Conservation (phyloP, 2,329 filamentous ascomycete species). For the Septoria petroselini region DNA sequence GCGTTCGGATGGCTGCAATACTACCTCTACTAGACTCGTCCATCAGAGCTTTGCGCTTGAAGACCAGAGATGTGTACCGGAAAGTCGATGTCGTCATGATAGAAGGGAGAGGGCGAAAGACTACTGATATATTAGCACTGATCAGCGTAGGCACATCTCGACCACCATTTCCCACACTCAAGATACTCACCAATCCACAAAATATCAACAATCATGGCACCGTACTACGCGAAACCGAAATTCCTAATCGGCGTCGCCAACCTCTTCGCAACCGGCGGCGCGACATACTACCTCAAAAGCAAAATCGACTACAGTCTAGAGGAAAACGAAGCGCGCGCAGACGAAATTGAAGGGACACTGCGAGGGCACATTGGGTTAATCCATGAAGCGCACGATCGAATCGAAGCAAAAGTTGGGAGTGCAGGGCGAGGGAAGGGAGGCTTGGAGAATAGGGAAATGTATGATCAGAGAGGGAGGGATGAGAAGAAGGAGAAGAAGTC, state of each 20-base stretch:
- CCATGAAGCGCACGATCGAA: slow-evolving; percentile 45
- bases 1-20: too few relatives aligned
- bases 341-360: slow-evolving; percentile 49
- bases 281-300: slow-evolving; percentile 22
- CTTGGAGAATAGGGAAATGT: slow-evolving; percentile 22
- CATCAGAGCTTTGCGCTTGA: too few relatives aligned
- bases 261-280: slow-evolving; percentile 20
- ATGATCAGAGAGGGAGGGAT: slow-evolving; percentile 24
- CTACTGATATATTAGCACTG: too few relatives aligned
- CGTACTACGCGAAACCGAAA: slow-evolving; percentile 4
- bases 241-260: slow-evolving; percentile 14
- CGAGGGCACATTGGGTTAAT: slow-evolving; percentile 49
- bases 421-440: slow-evolving; percentile 32
- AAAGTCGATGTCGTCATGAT: slow-evolving; percentile 11
- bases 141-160: too few relatives aligned
- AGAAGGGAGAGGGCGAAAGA: background rate
- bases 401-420: slow-evolving; percentile 43
- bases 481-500: slow-evolving; percentile 18
- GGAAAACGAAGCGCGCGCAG: slow-evolving; percentile 49
- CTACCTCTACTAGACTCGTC: too few relatives aligned
- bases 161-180: too few relatives aligned
- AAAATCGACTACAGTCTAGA: slow-evolving; percentile 43
- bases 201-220: background rate
- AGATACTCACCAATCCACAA: too few relatives aligned
- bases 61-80: too few relatives aligned